Conservation (phyloP, 345 rosid genomes). For the Limnanthes douglasii region DNA sequence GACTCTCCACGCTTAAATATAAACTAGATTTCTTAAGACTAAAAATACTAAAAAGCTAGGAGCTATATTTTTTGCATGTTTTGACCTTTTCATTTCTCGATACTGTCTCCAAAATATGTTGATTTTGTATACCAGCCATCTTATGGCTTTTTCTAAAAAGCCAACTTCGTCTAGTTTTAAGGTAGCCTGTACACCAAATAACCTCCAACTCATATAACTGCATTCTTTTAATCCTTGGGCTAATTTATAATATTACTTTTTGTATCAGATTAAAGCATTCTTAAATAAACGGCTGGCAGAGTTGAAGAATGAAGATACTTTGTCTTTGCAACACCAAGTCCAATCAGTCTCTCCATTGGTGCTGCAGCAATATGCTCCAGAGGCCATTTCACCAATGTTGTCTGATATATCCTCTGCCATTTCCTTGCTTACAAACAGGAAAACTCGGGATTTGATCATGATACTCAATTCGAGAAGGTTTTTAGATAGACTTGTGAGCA, state of each 20-base stretch:
- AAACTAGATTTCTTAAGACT: too few relatives aligned
- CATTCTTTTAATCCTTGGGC: too few relatives aligned
- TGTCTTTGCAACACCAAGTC: constrained; percentile 84
- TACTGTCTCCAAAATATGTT: too few relatives aligned
- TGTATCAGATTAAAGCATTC: constrained; percentile 69
- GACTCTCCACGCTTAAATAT: neutral
- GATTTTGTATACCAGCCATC: too few relatives aligned
- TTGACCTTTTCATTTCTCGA: too few relatives aligned
- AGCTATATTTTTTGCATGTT: too few relatives aligned
- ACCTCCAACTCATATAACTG: too few relatives aligned
- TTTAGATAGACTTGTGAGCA: constrained; percentile 66
- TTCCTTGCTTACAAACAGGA: constrained; percentile 67
- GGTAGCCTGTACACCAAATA: too few relatives aligned
- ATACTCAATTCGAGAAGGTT: constrained; percentile 96
- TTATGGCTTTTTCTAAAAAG: too few relatives aligned
- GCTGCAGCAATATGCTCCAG: constrained; percentile 75
- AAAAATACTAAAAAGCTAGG: too few relatives aligned
- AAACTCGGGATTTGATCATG: constrained; percentile 77
- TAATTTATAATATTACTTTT: constrained; percentile 8
- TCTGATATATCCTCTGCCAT: constrained; percentile 48
- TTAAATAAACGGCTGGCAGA: constrained; percentile 63
- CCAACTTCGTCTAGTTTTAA: too few relatives aligned
- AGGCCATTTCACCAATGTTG: constrained; percentile 60
- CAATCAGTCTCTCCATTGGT: constrained; percentile 88
- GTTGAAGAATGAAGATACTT: constrained; percentile 54